A percentile compares a stretch with the other conserved stretches of the same genome.
phyloP scores from a whole-genome alignment of 176 grass and related monocot genomes.

The Oropetium thomaeum region DNA sequence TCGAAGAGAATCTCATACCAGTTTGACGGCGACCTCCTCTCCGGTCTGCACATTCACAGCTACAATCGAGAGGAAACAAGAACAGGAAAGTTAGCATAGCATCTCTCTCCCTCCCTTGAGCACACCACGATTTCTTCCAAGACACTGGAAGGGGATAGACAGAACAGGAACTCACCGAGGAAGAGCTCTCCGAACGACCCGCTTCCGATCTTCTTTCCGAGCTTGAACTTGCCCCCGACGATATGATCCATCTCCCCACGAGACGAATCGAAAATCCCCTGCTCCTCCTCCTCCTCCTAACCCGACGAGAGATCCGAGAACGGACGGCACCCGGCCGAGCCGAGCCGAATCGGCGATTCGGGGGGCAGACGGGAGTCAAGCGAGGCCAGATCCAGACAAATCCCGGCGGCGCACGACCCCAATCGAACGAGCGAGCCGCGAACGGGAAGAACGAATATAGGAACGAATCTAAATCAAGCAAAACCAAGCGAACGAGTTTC shows the following conservation, averaged over 20 bases:
- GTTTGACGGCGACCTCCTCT: slow-evolving; percentile 73
- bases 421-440: slow-evolving; percentile 8
- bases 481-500: background rate
- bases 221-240: slow-evolving; percentile 73
- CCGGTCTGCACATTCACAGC: slow-evolving; percentile 73
- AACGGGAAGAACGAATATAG: background rate
- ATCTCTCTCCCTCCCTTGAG: background rate
- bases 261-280: background rate
- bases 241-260: slow-evolving; percentile 49
- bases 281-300: background rate
- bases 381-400: slow-evolving; percentile 43
- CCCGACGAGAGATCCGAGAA: slow-evolving; percentile 27
- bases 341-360: slow-evolving; percentile 24
- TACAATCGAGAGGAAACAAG: slow-evolving; percentile 8
- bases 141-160: background rate
- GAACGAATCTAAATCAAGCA: slow-evolving; percentile 31
- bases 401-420: slow-evolving; percentile 9
- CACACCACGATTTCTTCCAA: background rate
- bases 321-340: background rate
- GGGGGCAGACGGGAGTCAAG: background rate
- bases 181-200: slow-evolving; percentile 76
- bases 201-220: slow-evolving; percentile 77
- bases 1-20: slow-evolving; percentile 46
- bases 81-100: slow-evolving; percentile 25
- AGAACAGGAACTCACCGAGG: slow-evolving; percentile 39